Conservation (phyloP, 495 filamentous ascomycete species). For the Neurospora tetraspora region DNA sequence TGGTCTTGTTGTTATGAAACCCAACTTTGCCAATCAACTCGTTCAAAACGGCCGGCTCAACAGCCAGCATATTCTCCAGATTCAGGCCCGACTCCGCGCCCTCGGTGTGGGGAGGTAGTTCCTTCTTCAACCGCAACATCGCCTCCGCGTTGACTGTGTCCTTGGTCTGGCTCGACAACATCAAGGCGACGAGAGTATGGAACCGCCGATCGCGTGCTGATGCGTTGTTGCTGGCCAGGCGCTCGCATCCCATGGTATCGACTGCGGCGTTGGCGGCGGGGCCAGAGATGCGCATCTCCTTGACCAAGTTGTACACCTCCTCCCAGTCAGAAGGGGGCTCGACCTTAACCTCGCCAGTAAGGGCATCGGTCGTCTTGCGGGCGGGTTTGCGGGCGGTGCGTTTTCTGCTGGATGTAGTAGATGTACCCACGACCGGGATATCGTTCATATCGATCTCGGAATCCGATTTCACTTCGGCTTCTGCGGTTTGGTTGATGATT, state of each 20-base stretch:
- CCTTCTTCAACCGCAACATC: slow-evolving; percentile 66
- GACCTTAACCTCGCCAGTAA: slow-evolving; percentile 43
- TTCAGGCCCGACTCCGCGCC: slow-evolving; percentile 45
- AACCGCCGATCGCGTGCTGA: slow-evolving; percentile 63
- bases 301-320: slow-evolving; percentile 65
- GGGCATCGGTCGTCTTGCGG: slow-evolving; percentile 47
- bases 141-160: slow-evolving; percentile 86
- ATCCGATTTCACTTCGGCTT: slow-evolving; percentile 5
- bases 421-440: slow-evolving; percentile 7
- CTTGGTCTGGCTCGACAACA: slow-evolving; percentile 96
- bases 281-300: slow-evolving; percentile 67
- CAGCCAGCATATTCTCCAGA: slow-evolving; percentile 68
- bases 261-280: slow-evolving; percentile 62
- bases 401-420: slow-evolving; percentile 1
- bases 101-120: slow-evolving; percentile 46
- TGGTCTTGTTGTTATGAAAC: slow-evolving; percentile 94
- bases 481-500: slow-evolving; percentile 7
- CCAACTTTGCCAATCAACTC: slow-evolving; percentile 74
- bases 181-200: slow-evolving; percentile 83
- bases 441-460: slow-evolving; percentile 2
- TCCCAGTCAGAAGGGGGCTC: slow-evolving; percentile 76
- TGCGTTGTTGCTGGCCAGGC: slow-evolving; percentile 47
- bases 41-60: slow-evolving; percentile 60
- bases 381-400: slow-evolving; percentile 47
- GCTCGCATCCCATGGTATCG: slow-evolving; percentile 95